These are phyloP conservation scores for Lepidium sativum DNA, from an alignment of 345 rosid species.

Conservation along the genomic window DNA sequence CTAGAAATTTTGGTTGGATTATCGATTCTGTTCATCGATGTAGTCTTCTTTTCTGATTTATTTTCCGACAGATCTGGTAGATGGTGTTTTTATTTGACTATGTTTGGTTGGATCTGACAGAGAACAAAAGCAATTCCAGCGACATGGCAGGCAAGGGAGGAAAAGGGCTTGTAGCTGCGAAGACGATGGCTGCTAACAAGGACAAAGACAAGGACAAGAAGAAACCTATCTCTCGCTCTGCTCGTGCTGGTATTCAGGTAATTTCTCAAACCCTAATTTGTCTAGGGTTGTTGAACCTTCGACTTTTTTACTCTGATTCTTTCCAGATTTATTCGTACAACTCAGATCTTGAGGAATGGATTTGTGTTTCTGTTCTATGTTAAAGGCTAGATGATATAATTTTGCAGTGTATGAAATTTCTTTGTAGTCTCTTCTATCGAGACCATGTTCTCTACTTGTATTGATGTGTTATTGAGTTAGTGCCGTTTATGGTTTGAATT, in stretches of 20 bases:
- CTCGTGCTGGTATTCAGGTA: constrained; percentile 98
- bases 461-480: background rate
- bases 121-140: background rate
- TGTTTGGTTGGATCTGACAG: constrained; percentile 7
- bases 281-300: background rate
- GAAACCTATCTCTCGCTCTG: constrained; percentile 74
- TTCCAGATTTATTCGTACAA: background rate
- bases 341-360: background rate
- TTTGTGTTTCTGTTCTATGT: background rate
- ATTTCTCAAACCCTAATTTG: constrained; percentile 1
- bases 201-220: constrained; percentile 87
- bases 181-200: constrained; percentile 77
- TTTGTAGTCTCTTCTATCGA: background rate
- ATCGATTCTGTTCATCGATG: background rate
- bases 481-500: no score
- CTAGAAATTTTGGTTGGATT: background rate
- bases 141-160: constrained; percentile 95
- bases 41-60: background rate
- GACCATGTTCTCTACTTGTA: background rate
- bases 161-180: constrained; percentile 71
- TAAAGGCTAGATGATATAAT: background rate
- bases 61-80: background rate
- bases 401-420: background rate
- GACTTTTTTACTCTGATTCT: background rate
- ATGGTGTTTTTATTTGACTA: background rate